phyloP scores from a whole-genome alignment of 768 basidiomycete genomes.

The Clitopilus passeckerianus region DNA sequence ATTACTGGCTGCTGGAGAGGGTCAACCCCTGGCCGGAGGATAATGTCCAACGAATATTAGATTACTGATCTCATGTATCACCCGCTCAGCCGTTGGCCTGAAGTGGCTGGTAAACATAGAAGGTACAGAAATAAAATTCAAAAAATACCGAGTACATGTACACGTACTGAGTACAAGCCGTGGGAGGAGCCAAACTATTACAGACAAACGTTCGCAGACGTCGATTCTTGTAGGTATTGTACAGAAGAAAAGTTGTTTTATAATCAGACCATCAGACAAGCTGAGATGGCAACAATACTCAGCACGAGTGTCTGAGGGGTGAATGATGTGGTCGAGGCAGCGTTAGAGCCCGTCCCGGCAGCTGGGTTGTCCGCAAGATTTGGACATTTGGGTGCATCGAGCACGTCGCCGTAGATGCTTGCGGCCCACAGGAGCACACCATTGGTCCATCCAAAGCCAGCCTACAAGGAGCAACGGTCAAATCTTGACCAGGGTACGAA shows the following conservation, averaged over 20 bases:
- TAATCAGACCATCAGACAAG: not conserved
- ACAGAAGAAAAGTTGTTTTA: not conserved
- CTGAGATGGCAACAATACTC: not conserved
- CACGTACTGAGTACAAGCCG: too few species aligned
- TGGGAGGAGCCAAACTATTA: not conserved
- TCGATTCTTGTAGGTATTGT: not conserved
- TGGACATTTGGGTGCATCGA: constrained; percentile 66
- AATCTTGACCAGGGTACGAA: not conserved
- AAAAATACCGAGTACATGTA: not conserved
- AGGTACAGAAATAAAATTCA: not conserved
- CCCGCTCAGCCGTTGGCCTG: too few species aligned
- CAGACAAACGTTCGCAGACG: not conserved
- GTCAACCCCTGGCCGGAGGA: not conserved
- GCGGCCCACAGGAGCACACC: constrained; percentile 76
- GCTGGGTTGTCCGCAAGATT: constrained; percentile 14
- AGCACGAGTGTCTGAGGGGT: not conserved
- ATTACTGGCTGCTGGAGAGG: not conserved
- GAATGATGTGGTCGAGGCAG: not conserved
- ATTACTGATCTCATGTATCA: not conserved
- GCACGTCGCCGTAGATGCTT: constrained; percentile 53
- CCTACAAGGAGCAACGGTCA: constrained; percentile 24
- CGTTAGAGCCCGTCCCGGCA: not conserved
- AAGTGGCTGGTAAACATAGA: not conserved
- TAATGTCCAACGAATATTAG: not conserved
- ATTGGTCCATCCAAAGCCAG: constrained; percentile 89